Base-by-base conservation (phyloP, 306 rosid species). In the Casuarina glauca region DNA sequence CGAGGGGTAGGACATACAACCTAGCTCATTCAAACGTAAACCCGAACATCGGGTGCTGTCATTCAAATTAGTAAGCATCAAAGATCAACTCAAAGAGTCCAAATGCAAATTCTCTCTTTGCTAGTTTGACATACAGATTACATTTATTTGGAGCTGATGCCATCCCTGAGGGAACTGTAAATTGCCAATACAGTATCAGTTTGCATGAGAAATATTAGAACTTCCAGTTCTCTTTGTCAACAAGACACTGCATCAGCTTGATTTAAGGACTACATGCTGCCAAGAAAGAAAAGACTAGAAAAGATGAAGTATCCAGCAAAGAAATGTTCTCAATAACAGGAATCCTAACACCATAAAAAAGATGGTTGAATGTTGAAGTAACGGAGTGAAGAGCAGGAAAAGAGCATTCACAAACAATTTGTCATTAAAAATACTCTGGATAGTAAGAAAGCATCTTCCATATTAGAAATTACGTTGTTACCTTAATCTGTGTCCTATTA, bases 401-500 rank as follows among this genome's bases (percentile, higher is more conserved):
- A 51, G 41, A 48, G 20, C 8, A 62, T n/a, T 26, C 32, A 26
- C 32, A 26, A 26, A 26, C 32, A 26, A 26, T 26, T 26, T 26
- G 32, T 26, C 32, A 26, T 26, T 26, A 26, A 26, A 26, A 26
- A 26, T 26, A 26, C 32, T 26, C 32, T 26, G 32, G 32, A 26
- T 26, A 26, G 32, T 26, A 26, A 26, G 32, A 26, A 26, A 26
- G 32, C 32, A 26, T 26, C 32, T 26, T 39, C 15, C 71, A 50
- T 16, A 81, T 35, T 48, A 80, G 58, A 63, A 46, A 41, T 73
- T 46, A 54, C 78, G 70, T 4, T 57, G 16, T 50, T 87, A 94
- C 98, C 98, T 94, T 94, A 62, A 94, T 87, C 73, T 94, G 96
- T 69, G 91, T 89, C 72, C 97, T 90, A 45, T 90, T 72, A 76